phyloP scores from a whole-genome alignment of 2,329 filamentous ascomycete species.

The Fusarium solani-melongenae region DNA sequence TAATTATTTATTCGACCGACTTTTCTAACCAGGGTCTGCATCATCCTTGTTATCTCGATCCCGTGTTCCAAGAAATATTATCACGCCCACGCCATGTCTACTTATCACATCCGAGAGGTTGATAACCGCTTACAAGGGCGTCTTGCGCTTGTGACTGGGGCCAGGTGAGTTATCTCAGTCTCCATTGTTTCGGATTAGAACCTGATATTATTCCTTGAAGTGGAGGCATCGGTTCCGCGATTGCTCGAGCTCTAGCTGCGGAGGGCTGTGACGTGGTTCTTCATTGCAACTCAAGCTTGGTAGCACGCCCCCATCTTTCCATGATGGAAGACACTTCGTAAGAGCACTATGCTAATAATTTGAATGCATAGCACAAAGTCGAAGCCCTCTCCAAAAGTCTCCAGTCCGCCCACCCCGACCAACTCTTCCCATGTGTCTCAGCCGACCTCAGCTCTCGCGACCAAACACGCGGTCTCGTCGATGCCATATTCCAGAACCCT shows the following conservation, averaged over 20 bases:
- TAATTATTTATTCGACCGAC: not conserved
- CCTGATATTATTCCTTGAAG: not conserved
- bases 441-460: slow-evolving; percentile 25
- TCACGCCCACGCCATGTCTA: not conserved
- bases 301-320: rapidly evolving
- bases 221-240: slow-evolving; percentile 27
- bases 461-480: slow-evolving; percentile 15
- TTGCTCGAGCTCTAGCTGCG: slow-evolving; percentile 13
- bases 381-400: slow-evolving; percentile 13
- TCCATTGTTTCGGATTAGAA: not conserved
- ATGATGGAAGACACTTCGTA: rapidly evolving
- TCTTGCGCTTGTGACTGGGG: slow-evolving; percentile 27
- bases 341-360: not conserved
- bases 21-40: not conserved
- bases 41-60: not conserved
- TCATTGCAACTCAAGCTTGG: slow-evolving; percentile 25
- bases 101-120: slow-evolving; percentile 17
- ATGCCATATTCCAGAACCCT: slow-evolving; percentile 1
- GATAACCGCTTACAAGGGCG: slow-evolving; percentile 23
- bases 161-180: slow-evolving; percentile 1
- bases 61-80: not conserved
- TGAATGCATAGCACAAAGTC: slow-evolving; percentile 10
- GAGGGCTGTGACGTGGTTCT: slow-evolving; percentile 31
- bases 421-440: slow-evolving; percentile 20
- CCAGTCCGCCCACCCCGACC: not conserved